Evolutionary conservation across 2,329 filamentous ascomycete species (phyloP).

Genomic region (Colletotrichum sp.): DNA sequence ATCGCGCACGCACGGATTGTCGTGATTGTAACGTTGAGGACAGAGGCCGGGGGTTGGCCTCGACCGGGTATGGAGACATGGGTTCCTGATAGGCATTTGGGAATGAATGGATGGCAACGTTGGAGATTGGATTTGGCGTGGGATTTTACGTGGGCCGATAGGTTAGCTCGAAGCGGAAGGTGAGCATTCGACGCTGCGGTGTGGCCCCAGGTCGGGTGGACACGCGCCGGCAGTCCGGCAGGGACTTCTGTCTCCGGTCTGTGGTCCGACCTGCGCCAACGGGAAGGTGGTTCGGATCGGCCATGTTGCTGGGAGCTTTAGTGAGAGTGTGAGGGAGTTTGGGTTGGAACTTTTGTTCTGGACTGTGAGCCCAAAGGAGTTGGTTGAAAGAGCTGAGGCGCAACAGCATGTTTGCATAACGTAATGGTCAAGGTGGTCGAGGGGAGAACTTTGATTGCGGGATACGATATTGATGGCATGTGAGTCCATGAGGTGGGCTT

Average conservation of each 20-base stretch:
- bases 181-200: neutral
- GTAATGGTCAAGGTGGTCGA: fast-evolving
- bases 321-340: neutral
- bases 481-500: neutral
- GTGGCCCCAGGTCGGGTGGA: neutral
- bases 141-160: neutral
- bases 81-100: constrained; percentile 1
- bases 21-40: neutral
- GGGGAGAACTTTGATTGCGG: neutral
- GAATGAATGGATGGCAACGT: neutral
- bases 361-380: neutral
- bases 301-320: neutral
- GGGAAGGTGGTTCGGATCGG: constrained; percentile 1
- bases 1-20: neutral
- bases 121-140: neutral
- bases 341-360: neutral
- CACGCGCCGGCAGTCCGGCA: constrained; percentile 8
- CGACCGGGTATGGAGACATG: neutral
- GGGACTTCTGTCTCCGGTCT: constrained; percentile 5
- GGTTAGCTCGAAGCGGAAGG: constrained; percentile 17
- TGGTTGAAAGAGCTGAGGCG: neutral
- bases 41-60: neutral
- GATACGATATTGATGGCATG: neutral
- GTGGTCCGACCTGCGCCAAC: constrained; percentile 3
- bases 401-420: neutral